Percentiles rank a stretch among this genome's conserved stretches.
Evolutionary conservation across 768 basidiomycete species (phyloP).

Genomic region (Clitopilus passeckerianus): DNA sequence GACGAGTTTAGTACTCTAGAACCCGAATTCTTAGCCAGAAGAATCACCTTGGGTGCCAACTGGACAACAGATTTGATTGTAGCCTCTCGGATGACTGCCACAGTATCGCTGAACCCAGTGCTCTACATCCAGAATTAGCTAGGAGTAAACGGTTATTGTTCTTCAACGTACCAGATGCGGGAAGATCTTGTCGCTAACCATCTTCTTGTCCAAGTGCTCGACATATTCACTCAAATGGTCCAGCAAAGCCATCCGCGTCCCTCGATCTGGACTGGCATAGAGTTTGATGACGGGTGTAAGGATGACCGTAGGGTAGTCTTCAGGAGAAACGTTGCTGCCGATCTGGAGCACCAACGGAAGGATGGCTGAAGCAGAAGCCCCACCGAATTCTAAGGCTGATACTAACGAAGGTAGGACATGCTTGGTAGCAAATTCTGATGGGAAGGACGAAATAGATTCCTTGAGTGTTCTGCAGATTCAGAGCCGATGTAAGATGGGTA

Average conservation of each 20-base stretch:
- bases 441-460: constrained; percentile 77
- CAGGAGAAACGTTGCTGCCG: constrained; percentile 62
- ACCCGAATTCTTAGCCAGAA: not conserved
- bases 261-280: constrained; percentile 86
- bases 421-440: constrained; percentile 78
- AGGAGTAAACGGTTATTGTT: not conserved
- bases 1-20: not conserved
- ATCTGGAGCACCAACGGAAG: constrained; percentile 83
- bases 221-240: constrained; percentile 81
- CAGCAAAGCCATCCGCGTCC: constrained; percentile 89
- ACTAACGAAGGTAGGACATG: constrained; percentile 86
- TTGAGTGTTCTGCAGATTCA: constrained; percentile 54
- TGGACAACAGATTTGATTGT: constrained; percentile 86
- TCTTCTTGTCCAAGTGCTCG: constrained; percentile 83
- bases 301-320: constrained; percentile 66
- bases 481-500: not conserved
- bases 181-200: constrained; percentile 85
- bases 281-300: constrained; percentile 79
- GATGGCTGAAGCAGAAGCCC: constrained; percentile 69
- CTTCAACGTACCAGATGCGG: constrained; percentile 71
- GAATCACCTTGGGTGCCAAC: constrained; percentile 73
- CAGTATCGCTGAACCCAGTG: constrained; percentile 94
- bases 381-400: constrained; percentile 73
- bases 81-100: constrained; percentile 90
- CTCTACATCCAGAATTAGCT: constrained; percentile 45